These are phyloP conservation scores for Pseudopithomyces maydicus DNA, from an alignment of 2,329 filamentous ascomycete genomes.

Conservation along the genomic window DNA sequence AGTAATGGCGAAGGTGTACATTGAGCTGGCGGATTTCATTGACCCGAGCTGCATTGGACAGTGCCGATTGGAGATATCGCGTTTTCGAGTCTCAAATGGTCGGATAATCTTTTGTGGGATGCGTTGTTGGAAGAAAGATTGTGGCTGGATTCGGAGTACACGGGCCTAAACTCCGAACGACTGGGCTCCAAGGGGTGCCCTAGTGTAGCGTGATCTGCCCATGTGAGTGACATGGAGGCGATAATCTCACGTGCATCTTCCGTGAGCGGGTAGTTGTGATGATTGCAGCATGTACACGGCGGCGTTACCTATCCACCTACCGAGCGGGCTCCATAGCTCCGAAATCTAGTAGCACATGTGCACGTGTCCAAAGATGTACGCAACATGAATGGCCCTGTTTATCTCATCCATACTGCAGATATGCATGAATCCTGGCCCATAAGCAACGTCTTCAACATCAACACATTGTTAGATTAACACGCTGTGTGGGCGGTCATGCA, in stretches of 20 bases:
- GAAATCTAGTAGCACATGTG: no score
- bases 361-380: no score
- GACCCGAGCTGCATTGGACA: slow-evolving; percentile 25
- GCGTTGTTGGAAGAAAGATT: slow-evolving; percentile 32
- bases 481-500: no score
- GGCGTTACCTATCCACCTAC: no score
- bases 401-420: no score
- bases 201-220: slow-evolving; percentile 25
- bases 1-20: slow-evolving; percentile 16
- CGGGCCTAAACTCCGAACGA: slow-evolving; percentile 32
- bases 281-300: no score
- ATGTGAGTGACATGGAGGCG: slow-evolving; percentile 6
- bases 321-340: no score
- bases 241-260: not conserved
- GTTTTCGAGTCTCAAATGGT: slow-evolving; percentile 31
- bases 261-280: no score
- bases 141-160: slow-evolving; percentile 31
- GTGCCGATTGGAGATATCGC: slow-evolving; percentile 16
- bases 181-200: not conserved
- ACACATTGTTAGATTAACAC: no score
- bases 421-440: no score
- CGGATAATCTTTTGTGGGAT: slow-evolving; percentile 40
- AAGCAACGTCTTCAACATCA: no score
- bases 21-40: slow-evolving; percentile 27
- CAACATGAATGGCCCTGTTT: no score